Evolutionary conservation across 441 rosid species (phyloP).

Genomic region (Iberis amara): DNA sequence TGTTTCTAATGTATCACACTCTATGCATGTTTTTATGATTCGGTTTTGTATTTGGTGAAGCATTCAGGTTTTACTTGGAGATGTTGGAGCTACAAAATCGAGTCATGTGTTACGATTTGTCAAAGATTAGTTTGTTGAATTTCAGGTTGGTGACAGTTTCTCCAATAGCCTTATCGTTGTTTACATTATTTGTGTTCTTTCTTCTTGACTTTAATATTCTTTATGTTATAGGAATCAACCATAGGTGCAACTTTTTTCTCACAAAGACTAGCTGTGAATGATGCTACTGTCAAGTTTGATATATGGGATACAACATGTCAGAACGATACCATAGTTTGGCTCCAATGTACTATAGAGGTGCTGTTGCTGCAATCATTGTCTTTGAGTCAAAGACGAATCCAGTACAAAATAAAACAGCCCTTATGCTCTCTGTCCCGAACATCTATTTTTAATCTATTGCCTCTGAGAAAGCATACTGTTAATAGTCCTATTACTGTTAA

Average conservation of each 20-base stretch:
- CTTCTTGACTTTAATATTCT: neutral
- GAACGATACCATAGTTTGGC: slow-evolving; percentile 95
- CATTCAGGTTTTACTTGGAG: slow-evolving; percentile 49
- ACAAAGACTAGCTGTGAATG: slow-evolving; percentile 87
- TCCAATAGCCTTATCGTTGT: neutral
- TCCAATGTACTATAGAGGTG: slow-evolving; percentile 98
- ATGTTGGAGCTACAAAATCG: slow-evolving; percentile 50
- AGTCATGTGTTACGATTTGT: slow-evolving; percentile 49
- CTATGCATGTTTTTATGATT: neutral
- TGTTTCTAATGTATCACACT: too few relatives aligned
- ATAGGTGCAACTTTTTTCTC: slow-evolving; percentile 97
- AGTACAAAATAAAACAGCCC: neutral
- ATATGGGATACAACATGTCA: slow-evolving; percentile 99
- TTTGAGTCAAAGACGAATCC: slow-evolving; percentile 86
- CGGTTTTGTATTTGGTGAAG: slow-evolving; percentile 2
- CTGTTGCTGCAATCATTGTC: slow-evolving; percentile 41
- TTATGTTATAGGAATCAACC: slow-evolving; percentile 74
- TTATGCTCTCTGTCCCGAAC: neutral
- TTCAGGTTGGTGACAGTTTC: slow-evolving; percentile 32
- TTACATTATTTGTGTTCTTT: neutral
- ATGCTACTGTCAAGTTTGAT: slow-evolving; percentile 92
- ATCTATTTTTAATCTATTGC: too few relatives aligned
- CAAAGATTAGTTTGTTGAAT: slow-evolving; percentile 47
- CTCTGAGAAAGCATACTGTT: too few relatives aligned
- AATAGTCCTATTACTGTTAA: too few relatives aligned